These are phyloP conservation scores for Mytilinidion resinicola DNA, from an alignment of 495 filamentous ascomycete genomes.

Conservation along the genomic window DNA sequence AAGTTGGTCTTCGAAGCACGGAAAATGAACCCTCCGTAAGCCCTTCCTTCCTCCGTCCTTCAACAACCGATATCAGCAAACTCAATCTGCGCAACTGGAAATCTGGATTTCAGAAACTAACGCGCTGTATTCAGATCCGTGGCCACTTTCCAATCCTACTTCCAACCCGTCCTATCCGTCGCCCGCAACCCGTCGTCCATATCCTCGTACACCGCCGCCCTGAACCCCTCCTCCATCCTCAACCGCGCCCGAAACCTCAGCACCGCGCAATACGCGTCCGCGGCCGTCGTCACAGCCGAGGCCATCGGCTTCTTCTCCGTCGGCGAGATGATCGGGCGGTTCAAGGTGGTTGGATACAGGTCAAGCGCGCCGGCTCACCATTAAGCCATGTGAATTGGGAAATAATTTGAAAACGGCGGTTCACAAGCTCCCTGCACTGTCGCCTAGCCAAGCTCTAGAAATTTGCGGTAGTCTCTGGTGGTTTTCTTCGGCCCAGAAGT, in stretches of 20 bases:
- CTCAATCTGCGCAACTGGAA: neutral
- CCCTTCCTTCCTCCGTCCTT: conserved; percentile 13
- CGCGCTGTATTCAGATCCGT: conserved; percentile 49
- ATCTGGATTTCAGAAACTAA: neutral
- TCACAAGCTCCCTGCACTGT: neutral
- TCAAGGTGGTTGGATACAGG: conserved; percentile 87
- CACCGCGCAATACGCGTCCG: conserved; percentile 58
- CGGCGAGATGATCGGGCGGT: conserved; percentile 89
- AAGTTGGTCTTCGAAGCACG: conserved; percentile 83
- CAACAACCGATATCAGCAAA: neutral
- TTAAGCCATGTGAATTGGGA: conserved; percentile 2
- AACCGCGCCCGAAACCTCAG: conserved; percentile 62
- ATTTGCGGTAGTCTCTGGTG: neutral
- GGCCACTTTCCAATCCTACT: conserved; percentile 80
- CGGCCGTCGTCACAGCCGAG: conserved; percentile 75
- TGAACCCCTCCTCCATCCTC: conserved; percentile 48
- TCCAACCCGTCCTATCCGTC: conserved; percentile 63
- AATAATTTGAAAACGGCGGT: neutral
- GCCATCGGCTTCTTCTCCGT: conserved; percentile 95
- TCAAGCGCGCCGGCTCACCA: conserved; percentile 28
- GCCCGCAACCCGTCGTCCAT: conserved; percentile 56
- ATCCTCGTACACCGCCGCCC: conserved; percentile 40
- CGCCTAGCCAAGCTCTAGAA: too few species aligned
- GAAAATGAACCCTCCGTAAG: conserved; percentile 93
- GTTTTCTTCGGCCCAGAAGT: neutral